Evolutionary conservation across 495 filamentous ascomycete species (phyloP).

Genomic region (Neurospora terricola): DNA sequence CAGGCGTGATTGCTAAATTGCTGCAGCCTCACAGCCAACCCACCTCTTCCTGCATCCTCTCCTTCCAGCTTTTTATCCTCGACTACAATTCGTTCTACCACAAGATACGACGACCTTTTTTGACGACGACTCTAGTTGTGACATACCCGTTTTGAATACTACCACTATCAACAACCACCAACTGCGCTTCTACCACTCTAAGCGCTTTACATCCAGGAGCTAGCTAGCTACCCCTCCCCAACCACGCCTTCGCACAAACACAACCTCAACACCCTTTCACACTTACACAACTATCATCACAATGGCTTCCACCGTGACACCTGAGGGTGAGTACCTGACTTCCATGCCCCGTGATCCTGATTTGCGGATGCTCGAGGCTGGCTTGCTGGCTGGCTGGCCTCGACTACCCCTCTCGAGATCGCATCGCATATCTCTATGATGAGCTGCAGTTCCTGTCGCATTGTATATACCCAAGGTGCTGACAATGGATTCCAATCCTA

Average conservation of each 20-base stretch:
- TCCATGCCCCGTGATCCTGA: not conserved
- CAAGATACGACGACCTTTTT: not conserved
- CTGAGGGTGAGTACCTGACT: conserved; percentile 17
- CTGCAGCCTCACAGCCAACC: conserved; percentile 17
- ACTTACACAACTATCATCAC: not conserved
- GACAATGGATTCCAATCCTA: not conserved
- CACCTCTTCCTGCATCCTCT: not conserved
- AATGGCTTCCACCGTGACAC: conserved; percentile 21
- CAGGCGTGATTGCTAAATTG: conserved; percentile 5
- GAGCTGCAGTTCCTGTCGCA: not conserved
- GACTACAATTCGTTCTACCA: not conserved
- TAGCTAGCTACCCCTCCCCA: conserved; percentile 19
- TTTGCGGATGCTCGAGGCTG: not conserved
- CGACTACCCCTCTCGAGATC: not conserved
- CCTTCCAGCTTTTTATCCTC: not conserved
- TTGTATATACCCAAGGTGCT: not conserved
- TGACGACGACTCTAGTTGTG: not conserved
- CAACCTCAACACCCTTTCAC: not conserved
- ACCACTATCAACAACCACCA: not conserved
- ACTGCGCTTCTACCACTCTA: not conserved
- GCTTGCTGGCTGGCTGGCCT: not conserved
- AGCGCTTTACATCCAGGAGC: conserved; percentile 1
- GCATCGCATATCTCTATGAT: not conserved
- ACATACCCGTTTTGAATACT: not conserved
- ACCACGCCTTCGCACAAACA: not conserved